These are phyloP conservation scores for Claviceps purpurea DNA, from an alignment of 2,329 filamentous ascomycete species.

Conservation along the genomic window DNA sequence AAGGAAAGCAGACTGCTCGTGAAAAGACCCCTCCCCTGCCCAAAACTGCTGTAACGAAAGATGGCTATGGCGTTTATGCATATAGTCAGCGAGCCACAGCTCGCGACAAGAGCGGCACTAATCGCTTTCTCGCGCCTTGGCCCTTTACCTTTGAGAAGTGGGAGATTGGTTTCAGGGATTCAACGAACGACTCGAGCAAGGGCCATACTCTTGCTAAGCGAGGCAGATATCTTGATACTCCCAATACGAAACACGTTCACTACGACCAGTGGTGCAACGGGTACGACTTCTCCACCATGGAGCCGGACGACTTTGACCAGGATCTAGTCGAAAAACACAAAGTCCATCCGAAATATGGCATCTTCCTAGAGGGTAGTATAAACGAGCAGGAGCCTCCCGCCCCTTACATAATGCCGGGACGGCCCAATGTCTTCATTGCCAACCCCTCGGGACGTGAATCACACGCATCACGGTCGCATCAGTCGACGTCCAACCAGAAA, in stretches of 20 bases:
- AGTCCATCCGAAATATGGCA: slow-evolving; percentile 40
- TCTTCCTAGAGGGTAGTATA: slow-evolving; percentile 34
- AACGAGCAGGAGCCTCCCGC: slow-evolving; percentile 30
- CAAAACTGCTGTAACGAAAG: slow-evolving; percentile 30
- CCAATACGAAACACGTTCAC: slow-evolving; percentile 40
- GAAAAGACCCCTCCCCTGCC: slow-evolving; percentile 25
- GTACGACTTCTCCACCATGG: slow-evolving; percentile 37
- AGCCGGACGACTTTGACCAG: slow-evolving; percentile 37
- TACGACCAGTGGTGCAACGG: slow-evolving; percentile 39
- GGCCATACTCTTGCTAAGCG: slow-evolving; percentile 38
- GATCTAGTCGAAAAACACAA: slow-evolving; percentile 33
- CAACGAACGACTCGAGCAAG: slow-evolving; percentile 40
- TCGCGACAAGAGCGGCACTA: slow-evolving; percentile 33
- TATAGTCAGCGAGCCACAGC: slow-evolving; percentile 26
- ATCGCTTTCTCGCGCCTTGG: slow-evolving; percentile 35
- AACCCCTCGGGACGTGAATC: slow-evolving; percentile 31
- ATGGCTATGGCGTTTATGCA: slow-evolving; percentile 38
- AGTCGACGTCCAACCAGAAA: slow-evolving; percentile 21
- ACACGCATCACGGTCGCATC: slow-evolving; percentile 33
- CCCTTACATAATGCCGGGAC: slow-evolving; percentile 29
- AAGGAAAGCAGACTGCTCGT: slow-evolving; percentile 19
- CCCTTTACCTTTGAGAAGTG: slow-evolving; percentile 34
- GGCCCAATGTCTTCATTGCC: slow-evolving; percentile 36
- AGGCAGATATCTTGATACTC: slow-evolving; percentile 39
- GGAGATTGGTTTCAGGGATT: slow-evolving; percentile 48